These are phyloP conservation scores for Saccharomycopsis sp. DNA, from an alignment of 805 yeast species.

Conservation along the genomic window DNA sequence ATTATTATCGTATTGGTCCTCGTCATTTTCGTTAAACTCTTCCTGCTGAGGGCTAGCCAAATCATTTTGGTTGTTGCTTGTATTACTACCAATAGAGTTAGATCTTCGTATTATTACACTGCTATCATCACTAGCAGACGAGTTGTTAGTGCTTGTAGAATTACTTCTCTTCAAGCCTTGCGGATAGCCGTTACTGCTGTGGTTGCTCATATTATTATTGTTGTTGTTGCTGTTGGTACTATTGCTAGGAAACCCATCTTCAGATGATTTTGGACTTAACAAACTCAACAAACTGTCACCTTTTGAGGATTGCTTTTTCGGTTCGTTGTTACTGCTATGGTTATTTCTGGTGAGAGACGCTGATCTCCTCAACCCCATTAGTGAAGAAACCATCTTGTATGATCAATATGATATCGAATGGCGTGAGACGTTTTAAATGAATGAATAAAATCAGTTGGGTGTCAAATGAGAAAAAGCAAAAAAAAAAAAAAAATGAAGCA, in stretches of 20 bases:
- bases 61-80: constrained; percentile 1
- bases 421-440: too few relatives aligned
- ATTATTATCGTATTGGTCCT: constrained; percentile 24
- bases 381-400: constrained; percentile 13
- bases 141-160: constrained; percentile 8
- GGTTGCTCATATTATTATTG: neutral
- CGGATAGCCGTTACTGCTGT: neutral
- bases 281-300: constrained; percentile 1
- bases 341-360: constrained; percentile 6
- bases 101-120: constrained; percentile 10
- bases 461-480: too few relatives aligned
- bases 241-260: neutral
- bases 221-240: neutral
- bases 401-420: too few relatives aligned
- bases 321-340: neutral
- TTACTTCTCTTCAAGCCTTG: constrained; percentile 2
- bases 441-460: too few relatives aligned
- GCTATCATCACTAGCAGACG: constrained; percentile 2
- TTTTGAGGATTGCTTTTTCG: neutral
- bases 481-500: too few relatives aligned
- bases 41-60: neutral
- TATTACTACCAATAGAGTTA: constrained; percentile 3
- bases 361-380: constrained; percentile 11
- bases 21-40: constrained; percentile 26
- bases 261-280: neutral